phyloP scores from a whole-genome alignment of 2,329 filamentous ascomycete genomes.

The Teratosphaeria destructans region DNA sequence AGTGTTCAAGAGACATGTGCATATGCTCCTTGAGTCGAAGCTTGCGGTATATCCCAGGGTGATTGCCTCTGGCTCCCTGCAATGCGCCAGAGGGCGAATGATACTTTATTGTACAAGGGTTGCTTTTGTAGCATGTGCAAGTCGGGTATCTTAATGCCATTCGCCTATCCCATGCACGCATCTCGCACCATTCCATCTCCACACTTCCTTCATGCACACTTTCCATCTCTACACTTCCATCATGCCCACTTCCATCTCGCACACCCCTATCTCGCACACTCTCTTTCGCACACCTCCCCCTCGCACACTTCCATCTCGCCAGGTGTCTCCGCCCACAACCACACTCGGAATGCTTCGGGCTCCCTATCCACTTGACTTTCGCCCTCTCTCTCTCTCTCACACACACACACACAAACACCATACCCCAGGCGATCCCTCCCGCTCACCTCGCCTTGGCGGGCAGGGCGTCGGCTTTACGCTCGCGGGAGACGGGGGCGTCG shows the following conservation, averaged over 20 bases:
- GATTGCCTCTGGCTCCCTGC: neutral
- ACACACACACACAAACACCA: neutral
- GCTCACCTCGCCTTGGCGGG: conserved; percentile 17
- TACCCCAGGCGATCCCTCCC: neutral
- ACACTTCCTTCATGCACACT: too few relatives aligned
- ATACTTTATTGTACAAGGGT: neutral
- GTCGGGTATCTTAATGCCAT: neutral
- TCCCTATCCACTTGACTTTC: too few relatives aligned
- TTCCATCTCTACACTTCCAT: too few relatives aligned
- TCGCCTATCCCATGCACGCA: neutral
- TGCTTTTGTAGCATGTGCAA: neutral
- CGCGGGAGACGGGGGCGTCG: conserved; percentile 10
- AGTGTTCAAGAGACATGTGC: too few relatives aligned
- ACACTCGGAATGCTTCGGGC: neutral
- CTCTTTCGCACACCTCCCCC: too few relatives aligned
- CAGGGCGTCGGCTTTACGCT: conserved; percentile 24
- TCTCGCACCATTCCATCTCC: too few relatives aligned
- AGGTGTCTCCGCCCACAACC: neutral
- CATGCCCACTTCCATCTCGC: neutral
- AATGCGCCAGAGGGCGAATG: neutral
- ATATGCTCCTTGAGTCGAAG: neutral
- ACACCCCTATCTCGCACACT: neutral
- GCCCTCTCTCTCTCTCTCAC: too few relatives aligned
- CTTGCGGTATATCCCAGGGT: neutral
- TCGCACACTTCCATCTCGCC: too few relatives aligned